Conservation (phyloP, 208 protist genomes). For the Kentomonas sorsogonicus region DNA sequence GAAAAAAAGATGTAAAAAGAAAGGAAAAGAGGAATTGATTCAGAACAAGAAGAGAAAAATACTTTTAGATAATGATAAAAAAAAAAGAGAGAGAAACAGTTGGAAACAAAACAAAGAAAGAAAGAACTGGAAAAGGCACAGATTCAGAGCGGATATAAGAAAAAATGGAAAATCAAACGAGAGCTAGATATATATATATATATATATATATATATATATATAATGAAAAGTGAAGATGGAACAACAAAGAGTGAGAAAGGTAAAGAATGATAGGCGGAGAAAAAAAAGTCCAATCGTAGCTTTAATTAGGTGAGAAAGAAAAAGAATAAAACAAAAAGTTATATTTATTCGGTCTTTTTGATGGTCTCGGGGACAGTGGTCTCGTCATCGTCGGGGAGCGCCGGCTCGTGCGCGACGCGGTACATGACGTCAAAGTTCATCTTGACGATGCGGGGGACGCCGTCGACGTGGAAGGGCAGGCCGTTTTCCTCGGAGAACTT, state of each 20-base stretch:
- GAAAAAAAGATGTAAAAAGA: too few relatives aligned
- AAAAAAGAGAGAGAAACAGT: conserved; percentile 10
- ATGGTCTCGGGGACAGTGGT: conserved; percentile 5
- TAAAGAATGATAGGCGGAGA: too few relatives aligned
- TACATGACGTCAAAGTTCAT: conserved; percentile 70
- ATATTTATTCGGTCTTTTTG: too few relatives aligned
- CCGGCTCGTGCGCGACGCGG: conserved; percentile 18
- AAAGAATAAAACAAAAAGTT: too few relatives aligned
- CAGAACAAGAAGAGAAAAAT: conserved; percentile 14
- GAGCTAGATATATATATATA: conserved; percentile 4
- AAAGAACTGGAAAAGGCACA: not conserved
- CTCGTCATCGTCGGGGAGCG: conserved; percentile 11
- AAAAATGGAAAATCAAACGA: not conserved
- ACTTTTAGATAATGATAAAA: conserved; percentile 11
- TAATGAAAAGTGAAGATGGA: too few relatives aligned
- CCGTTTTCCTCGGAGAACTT: conserved; percentile 76
- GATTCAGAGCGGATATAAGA: too few relatives aligned
- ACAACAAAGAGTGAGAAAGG: too few relatives aligned
- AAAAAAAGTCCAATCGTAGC: too few relatives aligned
- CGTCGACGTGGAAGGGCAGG: conserved; percentile 63
- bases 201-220: conserved; percentile 5
- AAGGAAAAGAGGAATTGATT: too few relatives aligned
- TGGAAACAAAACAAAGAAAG: not conserved
- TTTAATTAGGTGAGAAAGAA: too few relatives aligned
- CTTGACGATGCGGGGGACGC: conserved; percentile 49